phyloP scores from a whole-genome alignment of 2,329 filamentous ascomycete genomes.

The Penicillium sclerotigenum region DNA sequence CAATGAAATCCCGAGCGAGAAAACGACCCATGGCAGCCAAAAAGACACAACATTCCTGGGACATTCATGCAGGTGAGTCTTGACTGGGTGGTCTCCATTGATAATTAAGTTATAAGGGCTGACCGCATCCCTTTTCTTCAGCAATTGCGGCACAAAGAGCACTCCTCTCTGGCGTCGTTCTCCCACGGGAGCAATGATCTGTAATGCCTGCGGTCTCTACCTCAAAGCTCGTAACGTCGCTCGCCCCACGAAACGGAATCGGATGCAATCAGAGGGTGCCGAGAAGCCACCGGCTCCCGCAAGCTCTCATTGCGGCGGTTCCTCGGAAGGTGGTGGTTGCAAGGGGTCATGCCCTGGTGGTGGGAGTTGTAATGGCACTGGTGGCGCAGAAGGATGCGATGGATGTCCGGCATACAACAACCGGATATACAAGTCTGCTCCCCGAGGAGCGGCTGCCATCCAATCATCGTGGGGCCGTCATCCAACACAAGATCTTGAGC shows the following conservation, averaged over 20 bases:
- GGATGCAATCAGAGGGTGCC: constrained; percentile 39
- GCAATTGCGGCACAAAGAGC: constrained; percentile 90
- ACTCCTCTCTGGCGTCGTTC: constrained; percentile 94
- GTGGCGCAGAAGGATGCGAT: constrained; percentile 89
- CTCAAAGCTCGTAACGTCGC: constrained; percentile 88
- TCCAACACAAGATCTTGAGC: constrained; percentile 28
- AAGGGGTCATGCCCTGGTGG: constrained; percentile 93
- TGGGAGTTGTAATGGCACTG: constrained; percentile 92
- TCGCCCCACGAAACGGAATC: constrained; percentile 85
- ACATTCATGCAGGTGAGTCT: constrained; percentile 42
- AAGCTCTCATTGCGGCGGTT: constrained; percentile 32
- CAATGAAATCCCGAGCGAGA: constrained; percentile 19
- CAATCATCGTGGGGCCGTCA: constrained; percentile 34
- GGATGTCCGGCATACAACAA: constrained; percentile 98
- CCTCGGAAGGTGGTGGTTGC: constrained; percentile 37
- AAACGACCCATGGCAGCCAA: constrained; percentile 34
- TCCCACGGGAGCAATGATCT: constrained; percentile 89
- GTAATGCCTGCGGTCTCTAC: constrained; percentile 95
- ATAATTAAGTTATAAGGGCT: constrained; percentile 2
- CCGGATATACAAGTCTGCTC: constrained; percentile 78
- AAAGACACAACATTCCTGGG: constrained; percentile 41
- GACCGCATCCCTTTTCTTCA: constrained; percentile 39
- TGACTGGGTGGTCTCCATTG: not conserved
- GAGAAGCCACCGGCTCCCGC: constrained; percentile 26
- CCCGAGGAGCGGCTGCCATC: constrained; percentile 43